Base-by-base conservation (phyloP, 495 filamentous ascomycete genomes). In the Apiosordaria backusii region DNA sequence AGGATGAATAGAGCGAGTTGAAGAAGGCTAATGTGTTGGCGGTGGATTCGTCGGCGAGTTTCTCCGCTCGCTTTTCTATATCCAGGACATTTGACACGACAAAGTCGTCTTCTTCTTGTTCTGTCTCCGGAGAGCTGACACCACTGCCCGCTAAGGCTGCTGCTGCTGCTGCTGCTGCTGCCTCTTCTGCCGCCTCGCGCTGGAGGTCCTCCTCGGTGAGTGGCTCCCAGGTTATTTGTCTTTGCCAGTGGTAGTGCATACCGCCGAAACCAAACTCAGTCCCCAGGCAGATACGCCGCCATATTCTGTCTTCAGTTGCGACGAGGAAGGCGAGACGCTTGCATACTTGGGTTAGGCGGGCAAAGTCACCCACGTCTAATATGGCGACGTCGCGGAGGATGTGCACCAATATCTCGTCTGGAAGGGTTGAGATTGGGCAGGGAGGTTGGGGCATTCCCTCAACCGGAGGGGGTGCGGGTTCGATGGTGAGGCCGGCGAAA, bases 301-400 rank as follows among this genome's bases (percentile, higher is more conserved):
- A 99, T 68, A 97, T 91, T n/a, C 83, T 82, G 65, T 97, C 90
- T 71, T 98, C 93, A 58, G 89, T 90, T 1, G 85, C 76, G 21
- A 96, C 91, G 26, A 97, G 83, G 73, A 89, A 97, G 50, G 95
- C 92, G 26, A 99, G 79, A 4, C 89, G 84, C 73, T 91, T 94
- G 80, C 95, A 97, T 0, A 97, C 94, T 53, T 88, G 85, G 0
- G 92, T 81, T 61, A 93, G 83, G n/a, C 92, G 88, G 21, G 83
- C 85, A 71, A 96, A 92, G 18, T 89, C 85, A 3, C 89, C 90
- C 0, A 96, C 80, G 67, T 99, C 95, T n/a, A 80, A 71, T 23
- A 91, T 66, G 0, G 93, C 94, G 3, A 91, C 82, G 63, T 91
- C 84, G 16, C 79, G 79, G 7, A 84, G 65, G 10, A 81, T 80